Conservation (phyloP, 257 asterid species). For the Mentha longifolia region DNA sequence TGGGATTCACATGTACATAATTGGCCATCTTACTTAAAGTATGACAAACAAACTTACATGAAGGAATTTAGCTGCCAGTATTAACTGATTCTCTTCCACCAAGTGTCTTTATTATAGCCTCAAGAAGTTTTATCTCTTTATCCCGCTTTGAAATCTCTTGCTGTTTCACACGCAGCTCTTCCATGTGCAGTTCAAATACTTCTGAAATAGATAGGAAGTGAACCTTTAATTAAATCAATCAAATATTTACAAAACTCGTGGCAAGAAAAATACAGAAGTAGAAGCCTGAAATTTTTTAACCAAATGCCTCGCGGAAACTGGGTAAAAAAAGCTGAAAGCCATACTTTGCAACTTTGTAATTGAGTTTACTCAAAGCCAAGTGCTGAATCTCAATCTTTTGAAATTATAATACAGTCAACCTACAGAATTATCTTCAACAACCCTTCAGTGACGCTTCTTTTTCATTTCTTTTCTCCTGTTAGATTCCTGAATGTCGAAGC, state of each 20-base stretch:
- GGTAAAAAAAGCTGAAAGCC: constrained; percentile 11
- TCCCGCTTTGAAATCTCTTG: constrained; percentile 86
- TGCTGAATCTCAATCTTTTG: background rate
- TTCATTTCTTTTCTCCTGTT: background rate
- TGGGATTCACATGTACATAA: constrained; percentile 34
- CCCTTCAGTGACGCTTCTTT: constrained; percentile 4
- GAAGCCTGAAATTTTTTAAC: background rate
- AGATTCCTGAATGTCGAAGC: background rate
- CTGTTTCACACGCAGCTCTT: constrained; percentile 88
- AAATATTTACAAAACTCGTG: background rate
- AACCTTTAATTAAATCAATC: background rate
- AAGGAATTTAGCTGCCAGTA: constrained; percentile 37
- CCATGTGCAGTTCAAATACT: constrained; percentile 93
- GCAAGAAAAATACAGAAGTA: background rate
- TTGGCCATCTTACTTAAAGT: constrained; percentile 2
- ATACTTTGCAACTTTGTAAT: background rate
- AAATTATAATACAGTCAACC: background rate
- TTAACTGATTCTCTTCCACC: constrained; percentile 71
- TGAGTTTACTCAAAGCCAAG: background rate
- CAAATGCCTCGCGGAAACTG: constrained; percentile 6
- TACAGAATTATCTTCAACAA: constrained; percentile 16
- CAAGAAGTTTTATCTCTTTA: constrained; percentile 86
- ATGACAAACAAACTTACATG: constrained; percentile 32
- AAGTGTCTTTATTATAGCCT: constrained; percentile 94
- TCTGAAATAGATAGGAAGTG: constrained; percentile 53